Base-by-base conservation (phyloP, 305 asterid genomes). In the Plantago lanceolata region DNA sequence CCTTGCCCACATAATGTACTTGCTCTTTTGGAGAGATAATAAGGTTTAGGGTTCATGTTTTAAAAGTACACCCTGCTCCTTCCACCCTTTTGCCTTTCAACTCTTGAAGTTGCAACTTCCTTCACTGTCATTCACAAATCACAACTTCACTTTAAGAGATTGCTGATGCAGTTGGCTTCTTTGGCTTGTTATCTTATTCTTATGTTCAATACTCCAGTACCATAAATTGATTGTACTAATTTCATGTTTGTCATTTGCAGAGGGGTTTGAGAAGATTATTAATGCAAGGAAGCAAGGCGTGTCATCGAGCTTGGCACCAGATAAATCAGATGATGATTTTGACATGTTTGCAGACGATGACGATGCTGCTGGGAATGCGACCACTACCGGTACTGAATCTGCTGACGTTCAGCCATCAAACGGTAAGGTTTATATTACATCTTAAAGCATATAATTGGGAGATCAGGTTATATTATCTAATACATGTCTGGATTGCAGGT, bases 271-370 rank as follows among this genome's bases (percentile, higher is more conserved):
- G 80, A 90, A 71, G 68, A 52, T 93, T 57, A 83, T 75, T 50
- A 84, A 67, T 57, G 79, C 86, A 52, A 85, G 92, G 82, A 76
- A 57, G 57, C 75, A 62, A 12, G 87, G 78, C 64, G 37, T 68
- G 62, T 58, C 81, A 15, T 71, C 64, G 56, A 70, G 71, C 73
- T 33, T 43, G 18, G 70, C 61, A 67, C 76, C 17, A 66, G 84
- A 73, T 51, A 75, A 65, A 48, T 61, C 86, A 58, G 86, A 76
- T 64, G 94, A 79, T 49, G 72, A 71, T 19, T 81, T 80, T 72
- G 99, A 90, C 75, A 94, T 94, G 78, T 94, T 94, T 69, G 96
- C 85, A 17, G 99, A 83, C 56, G 96, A 90, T 48, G 90, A 82
- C 73, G 87, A 58, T 49, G 73, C 76, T 49, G 64, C 84, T 24